Evolutionary conservation across 768 basidiomycete species (phyloP).

Genomic region (Pleurotus tuoliensis): DNA sequence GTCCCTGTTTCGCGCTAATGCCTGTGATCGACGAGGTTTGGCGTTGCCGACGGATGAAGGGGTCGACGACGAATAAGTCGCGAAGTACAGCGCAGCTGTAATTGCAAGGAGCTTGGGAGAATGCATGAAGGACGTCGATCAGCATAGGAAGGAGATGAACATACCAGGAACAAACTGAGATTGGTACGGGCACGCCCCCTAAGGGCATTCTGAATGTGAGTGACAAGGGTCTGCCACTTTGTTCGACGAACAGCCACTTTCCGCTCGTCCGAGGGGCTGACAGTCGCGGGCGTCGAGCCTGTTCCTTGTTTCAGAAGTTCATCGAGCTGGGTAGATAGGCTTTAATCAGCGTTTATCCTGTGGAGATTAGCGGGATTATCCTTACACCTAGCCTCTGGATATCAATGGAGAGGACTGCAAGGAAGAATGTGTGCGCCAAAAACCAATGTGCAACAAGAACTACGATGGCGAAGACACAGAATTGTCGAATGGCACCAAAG

Average conservation of each 20-base stretch:
- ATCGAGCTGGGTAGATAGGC: conserved; percentile 51
- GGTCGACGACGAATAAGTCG: conserved; percentile 51
- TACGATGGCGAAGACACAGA: conserved; percentile 90
- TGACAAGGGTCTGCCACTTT: conserved; percentile 39
- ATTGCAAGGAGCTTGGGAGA: conserved; percentile 65
- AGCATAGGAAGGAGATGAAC: conserved; percentile 16
- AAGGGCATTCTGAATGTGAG: conserved; percentile 42
- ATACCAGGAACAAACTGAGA: conserved; percentile 74
- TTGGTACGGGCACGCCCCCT: conserved; percentile 71
- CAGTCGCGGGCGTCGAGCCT: conserved; percentile 42
- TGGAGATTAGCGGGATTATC: conserved; percentile 9
- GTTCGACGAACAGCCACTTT: conserved; percentile 37
- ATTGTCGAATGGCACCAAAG: conserved; percentile 82
- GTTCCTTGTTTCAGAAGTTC: conserved; percentile 80
- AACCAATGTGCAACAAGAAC: conserved; percentile 98
- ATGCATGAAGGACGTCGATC: conserved; percentile 4
- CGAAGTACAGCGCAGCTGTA: conserved; percentile 70
- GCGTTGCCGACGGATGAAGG: conserved; percentile 22
- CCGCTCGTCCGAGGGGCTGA: conserved; percentile 17
- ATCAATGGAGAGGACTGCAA: conserved; percentile 93
- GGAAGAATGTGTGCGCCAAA: conserved; percentile 92
- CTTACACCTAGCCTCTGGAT: conserved; percentile 85
- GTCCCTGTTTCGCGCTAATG: conserved; percentile 28
- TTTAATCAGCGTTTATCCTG: neutral
- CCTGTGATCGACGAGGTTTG: conserved; percentile 25